phyloP scores from a whole-genome alignment of 768 basidiomycete species.

The Tulasnella sp. region DNA sequence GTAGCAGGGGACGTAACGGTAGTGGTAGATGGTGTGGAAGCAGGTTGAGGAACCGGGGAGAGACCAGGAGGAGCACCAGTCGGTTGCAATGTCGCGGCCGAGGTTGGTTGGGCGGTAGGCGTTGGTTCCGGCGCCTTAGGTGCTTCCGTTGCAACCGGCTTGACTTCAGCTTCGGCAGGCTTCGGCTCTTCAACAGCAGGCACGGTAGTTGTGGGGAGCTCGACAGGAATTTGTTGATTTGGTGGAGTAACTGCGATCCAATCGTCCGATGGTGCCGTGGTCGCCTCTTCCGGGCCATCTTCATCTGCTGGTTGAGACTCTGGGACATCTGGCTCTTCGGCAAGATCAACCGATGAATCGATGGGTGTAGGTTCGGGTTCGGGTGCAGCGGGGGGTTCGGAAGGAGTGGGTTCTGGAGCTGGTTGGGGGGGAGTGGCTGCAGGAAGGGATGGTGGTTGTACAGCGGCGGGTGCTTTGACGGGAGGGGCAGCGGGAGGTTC shows the following conservation, averaged over 20 bases:
- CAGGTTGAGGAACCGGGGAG: slow-evolving; percentile 40
- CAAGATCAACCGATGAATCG: not conserved
- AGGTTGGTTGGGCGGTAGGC: slow-evolving; percentile 37
- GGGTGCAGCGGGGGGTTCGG: slow-evolving; percentile 39
- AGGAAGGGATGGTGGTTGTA: slow-evolving; percentile 42
- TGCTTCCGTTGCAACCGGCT: slow-evolving; percentile 37
- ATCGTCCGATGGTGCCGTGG: slow-evolving; percentile 28
- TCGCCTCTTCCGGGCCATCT: slow-evolving; percentile 29
- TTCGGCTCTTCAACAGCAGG: not conserved
- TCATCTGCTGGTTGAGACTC: slow-evolving; percentile 12
- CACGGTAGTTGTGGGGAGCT: slow-evolving; percentile 1
- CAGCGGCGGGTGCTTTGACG: slow-evolving; percentile 42
- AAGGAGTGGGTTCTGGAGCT: slow-evolving; percentile 46
- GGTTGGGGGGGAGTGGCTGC: not conserved
- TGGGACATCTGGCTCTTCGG: not conserved
- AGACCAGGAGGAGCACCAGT: slow-evolving; percentile 34
- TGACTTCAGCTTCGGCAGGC: not conserved
- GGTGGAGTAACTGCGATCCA: slow-evolving; percentile 32
- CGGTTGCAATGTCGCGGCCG: slow-evolving; percentile 34
- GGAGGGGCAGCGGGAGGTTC: slow-evolving; percentile 42
- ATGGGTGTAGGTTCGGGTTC: slow-evolving; percentile 4
- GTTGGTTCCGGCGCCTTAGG: slow-evolving; percentile 39
- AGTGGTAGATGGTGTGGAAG: slow-evolving; percentile 36
- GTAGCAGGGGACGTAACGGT: slow-evolving; percentile 38
- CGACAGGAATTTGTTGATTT: slow-evolving; percentile 26